A percentile compares a stretch with the other conserved stretches of the same genome.
These are phyloP conservation scores for Podaxis carcinomalis DNA, from an alignment of 768 basidiomycete species.

Conservation along the genomic window DNA sequence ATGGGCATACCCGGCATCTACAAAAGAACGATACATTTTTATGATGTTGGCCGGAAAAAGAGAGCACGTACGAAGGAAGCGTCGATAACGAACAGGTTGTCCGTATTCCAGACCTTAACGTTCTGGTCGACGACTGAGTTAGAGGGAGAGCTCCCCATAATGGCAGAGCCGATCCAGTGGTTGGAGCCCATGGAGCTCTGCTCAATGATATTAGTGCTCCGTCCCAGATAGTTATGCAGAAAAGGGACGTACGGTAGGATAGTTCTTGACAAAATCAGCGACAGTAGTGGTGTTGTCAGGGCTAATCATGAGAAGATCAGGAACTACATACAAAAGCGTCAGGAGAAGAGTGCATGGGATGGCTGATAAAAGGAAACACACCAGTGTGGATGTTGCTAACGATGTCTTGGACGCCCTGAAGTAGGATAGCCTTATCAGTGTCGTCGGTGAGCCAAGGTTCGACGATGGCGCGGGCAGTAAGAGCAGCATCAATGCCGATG, in stretches of 20 bases:
- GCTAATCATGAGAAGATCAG: slow-evolving; percentile 50
- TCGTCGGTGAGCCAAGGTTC: slow-evolving; percentile 60
- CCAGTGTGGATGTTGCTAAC: slow-evolving; percentile 36
- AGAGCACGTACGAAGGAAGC: slow-evolving; percentile 23
- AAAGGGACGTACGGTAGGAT: slow-evolving; percentile 22
- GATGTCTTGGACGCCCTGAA: slow-evolving; percentile 47
- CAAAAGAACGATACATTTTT: slow-evolving; percentile 29
- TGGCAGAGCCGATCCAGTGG: slow-evolving; percentile 59
- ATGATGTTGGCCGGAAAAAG: not conserved
- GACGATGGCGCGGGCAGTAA: slow-evolving; percentile 42
- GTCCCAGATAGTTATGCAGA: too few species aligned
- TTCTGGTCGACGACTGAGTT: slow-evolving; percentile 51
- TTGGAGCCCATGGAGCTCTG: slow-evolving; percentile 49
- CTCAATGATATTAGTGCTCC: not conserved
- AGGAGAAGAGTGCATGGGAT: not conserved
- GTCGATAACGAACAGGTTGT: slow-evolving; percentile 53
- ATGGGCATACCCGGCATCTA: slow-evolving; percentile 50
- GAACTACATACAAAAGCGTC: slow-evolving; percentile 27
- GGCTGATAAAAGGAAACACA: slow-evolving; percentile 19
- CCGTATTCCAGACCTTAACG: slow-evolving; percentile 46
- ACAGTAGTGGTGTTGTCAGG: slow-evolving; percentile 58
- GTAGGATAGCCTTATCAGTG: slow-evolving; percentile 46
- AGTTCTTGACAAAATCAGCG: slow-evolving; percentile 42
- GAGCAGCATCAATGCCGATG: slow-evolving; percentile 50
- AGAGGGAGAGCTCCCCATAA: slow-evolving; percentile 29